Percentiles rank a stretch among this genome's conserved stretches.
Evolutionary conservation across 768 basidiomycete genomes (phyloP).

Genomic region (Imleria badia): DNA sequence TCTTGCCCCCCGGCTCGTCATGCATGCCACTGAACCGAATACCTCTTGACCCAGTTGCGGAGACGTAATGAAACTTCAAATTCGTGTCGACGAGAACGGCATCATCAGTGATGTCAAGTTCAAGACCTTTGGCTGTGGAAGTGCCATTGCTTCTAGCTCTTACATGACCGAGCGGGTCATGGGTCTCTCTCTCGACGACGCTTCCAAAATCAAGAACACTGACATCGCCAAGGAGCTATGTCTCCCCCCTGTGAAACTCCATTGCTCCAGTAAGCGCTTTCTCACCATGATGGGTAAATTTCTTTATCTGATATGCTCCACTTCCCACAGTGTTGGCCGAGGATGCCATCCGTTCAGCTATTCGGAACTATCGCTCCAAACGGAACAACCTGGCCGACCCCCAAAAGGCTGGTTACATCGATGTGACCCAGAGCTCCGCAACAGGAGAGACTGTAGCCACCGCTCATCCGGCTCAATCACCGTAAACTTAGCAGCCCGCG

Average conservation of each 20-base stretch:
- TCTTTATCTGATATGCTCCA: slow-evolving; percentile 24
- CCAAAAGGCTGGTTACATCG: slow-evolving; percentile 64
- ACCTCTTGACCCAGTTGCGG: slow-evolving; percentile 63
- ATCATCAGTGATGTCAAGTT: slow-evolving; percentile 99
- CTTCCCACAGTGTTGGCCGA: slow-evolving; percentile 80
- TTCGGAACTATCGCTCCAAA: slow-evolving; percentile 93
- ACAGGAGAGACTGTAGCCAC: slow-evolving; percentile 56
- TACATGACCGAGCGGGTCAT: slow-evolving; percentile 99
- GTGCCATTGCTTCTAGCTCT: slow-evolving; percentile 95
- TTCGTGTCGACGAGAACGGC: slow-evolving; percentile 91
- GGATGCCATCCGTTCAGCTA: slow-evolving; percentile 98
- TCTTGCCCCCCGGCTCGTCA: slow-evolving; percentile 18
- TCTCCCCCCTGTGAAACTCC: slow-evolving; percentile 93
- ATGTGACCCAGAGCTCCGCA: slow-evolving; percentile 59
- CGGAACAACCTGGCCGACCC: slow-evolving; percentile 52
- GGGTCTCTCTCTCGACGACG: slow-evolving; percentile 90
- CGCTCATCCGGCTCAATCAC: slow-evolving; percentile 43
- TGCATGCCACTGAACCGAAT: slow-evolving; percentile 16
- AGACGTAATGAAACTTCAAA: slow-evolving; percentile 99
- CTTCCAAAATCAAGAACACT: slow-evolving; percentile 96
- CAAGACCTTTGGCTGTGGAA: slow-evolving; percentile 99
- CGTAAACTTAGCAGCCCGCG: slow-evolving; percentile 3
- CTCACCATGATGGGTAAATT: slow-evolving; percentile 3
- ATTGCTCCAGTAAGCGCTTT: slow-evolving; percentile 81
- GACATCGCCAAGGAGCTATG: slow-evolving; percentile 98